Evolutionary conservation across 768 basidiomycete species (phyloP).

Genomic region (Calocera viscosa): DNA sequence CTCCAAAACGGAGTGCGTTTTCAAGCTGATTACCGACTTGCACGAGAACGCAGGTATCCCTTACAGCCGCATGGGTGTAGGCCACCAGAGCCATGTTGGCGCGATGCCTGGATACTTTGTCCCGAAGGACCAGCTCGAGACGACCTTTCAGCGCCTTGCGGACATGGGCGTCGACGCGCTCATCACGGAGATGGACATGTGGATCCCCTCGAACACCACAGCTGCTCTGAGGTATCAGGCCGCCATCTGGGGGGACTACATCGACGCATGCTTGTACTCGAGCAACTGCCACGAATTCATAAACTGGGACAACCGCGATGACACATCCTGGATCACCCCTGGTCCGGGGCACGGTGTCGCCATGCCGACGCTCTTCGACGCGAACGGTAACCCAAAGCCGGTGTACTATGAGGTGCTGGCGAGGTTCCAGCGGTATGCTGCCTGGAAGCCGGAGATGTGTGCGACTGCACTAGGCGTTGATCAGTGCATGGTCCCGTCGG

Average conservation of each 20-base stretch:
- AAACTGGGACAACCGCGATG: constrained; percentile 14
- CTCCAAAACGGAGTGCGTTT: constrained; percentile 10
- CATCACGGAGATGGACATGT: constrained; percentile 15
- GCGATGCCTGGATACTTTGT: not conserved
- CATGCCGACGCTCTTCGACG: not conserved
- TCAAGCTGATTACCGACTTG: constrained; percentile 8
- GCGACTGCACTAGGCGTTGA: constrained; percentile 9
- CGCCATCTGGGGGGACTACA: constrained; percentile 8
- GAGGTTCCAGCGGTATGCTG: constrained; percentile 11
- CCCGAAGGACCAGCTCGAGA: constrained; percentile 9
- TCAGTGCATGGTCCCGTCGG: not conserved
- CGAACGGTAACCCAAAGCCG: constrained; percentile 13
- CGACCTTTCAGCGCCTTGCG: constrained; percentile 10
- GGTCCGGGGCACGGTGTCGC: not conserved
- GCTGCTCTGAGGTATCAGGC: constrained; percentile 3
- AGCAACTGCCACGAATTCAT: constrained; percentile 16
- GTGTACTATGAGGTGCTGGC: constrained; percentile 14
- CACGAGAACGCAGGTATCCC: not conserved
- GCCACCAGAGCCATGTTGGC: constrained; percentile 10
- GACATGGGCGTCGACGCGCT: constrained; percentile 9
- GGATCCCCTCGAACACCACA: constrained; percentile 11
- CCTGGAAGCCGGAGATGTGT: constrained; percentile 12
- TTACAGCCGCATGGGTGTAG: constrained; percentile 10
- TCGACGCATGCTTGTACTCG: constrained; percentile 14
- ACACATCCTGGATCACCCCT: constrained; percentile 11